Evolutionary conservation across 2,329 filamentous ascomycete species (phyloP).

Genomic region (Chaetomiaceae sp.): DNA sequence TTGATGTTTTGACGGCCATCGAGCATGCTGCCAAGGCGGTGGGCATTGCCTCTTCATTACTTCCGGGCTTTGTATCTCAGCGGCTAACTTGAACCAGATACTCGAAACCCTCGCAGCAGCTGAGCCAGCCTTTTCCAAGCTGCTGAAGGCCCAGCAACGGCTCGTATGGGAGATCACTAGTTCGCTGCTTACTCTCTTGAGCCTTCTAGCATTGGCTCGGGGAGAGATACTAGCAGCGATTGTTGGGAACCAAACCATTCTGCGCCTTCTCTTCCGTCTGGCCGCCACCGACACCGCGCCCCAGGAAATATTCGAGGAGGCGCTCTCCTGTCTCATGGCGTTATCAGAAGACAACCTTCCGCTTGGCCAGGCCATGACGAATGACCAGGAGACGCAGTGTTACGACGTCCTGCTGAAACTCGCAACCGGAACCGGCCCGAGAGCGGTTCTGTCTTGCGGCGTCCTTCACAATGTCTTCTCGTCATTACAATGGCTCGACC

Average conservation of each 20-base stretch:
- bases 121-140: constrained; percentile 42
- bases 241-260: constrained; percentile 44
- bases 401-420: constrained; percentile 48
- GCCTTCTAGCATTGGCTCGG: constrained; percentile 53
- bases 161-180: constrained; percentile 52
- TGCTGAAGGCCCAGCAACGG: constrained; percentile 50
- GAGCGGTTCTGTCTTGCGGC: constrained; percentile 54
- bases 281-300: constrained; percentile 39
- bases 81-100: constrained; percentile 32
- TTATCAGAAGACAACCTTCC: constrained; percentile 57
- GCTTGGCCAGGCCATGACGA: constrained; percentile 50
- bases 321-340: constrained; percentile 52
- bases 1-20: constrained; percentile 58
- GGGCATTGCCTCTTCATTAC: constrained; percentile 29
- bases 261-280: constrained; percentile 53
- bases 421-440: constrained; percentile 40
- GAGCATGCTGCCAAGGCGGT: constrained; percentile 53
- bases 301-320: constrained; percentile 43
- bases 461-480: constrained; percentile 60
- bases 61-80: background rate
- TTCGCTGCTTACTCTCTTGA: constrained; percentile 50
- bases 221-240: constrained; percentile 57
- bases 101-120: constrained; percentile 40
- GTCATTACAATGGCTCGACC: constrained; percentile 49
- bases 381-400: constrained; percentile 43